A percentile compares a stretch with the other conserved stretches of the same genome.
phyloP scores from a whole-genome alignment of 805 yeast species.

The Pichia pseudocactophila region DNA sequence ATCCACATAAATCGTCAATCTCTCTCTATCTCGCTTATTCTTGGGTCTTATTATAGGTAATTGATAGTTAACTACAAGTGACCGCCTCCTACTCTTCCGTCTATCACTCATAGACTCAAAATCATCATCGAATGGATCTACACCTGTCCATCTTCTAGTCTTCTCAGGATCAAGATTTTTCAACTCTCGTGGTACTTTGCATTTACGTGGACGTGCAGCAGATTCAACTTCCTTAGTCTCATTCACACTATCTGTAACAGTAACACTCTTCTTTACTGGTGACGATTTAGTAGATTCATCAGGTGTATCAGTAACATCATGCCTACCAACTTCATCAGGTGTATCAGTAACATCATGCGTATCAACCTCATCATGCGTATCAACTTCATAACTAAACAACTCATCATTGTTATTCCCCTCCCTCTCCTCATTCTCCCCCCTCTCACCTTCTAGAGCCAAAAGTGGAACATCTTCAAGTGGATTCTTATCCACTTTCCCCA shows the following conservation, averaged over 20 bases:
- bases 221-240: conserved; percentile 16
- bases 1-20: conserved; percentile 4
- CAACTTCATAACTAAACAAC: neutral
- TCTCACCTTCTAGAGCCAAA: neutral
- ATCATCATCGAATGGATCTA: conserved; percentile 21
- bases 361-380: neutral
- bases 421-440: neutral
- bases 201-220: conserved; percentile 1
- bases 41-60: conserved; percentile 60
- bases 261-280: too few relatives aligned
- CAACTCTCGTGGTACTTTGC: conserved; percentile 28
- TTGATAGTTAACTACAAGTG: conserved; percentile 49
- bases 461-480: conserved; percentile 2
- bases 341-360: too few relatives aligned
- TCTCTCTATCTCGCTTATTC: conserved; percentile 40
- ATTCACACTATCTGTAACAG: conserved; percentile 8
- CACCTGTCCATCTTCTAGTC: conserved; percentile 13
- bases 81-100: conserved; percentile 35
- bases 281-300: too few relatives aligned
- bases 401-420: too few relatives aligned
- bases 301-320: too few relatives aligned
- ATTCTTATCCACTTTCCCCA: conserved; percentile 10
- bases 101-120: conserved; percentile 8
- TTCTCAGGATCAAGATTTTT: conserved; percentile 29
- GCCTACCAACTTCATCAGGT: too few relatives aligned